phyloP scores from a whole-genome alignment of 2,329 filamentous ascomycete species.

The Trichoderma aggressivum region DNA sequence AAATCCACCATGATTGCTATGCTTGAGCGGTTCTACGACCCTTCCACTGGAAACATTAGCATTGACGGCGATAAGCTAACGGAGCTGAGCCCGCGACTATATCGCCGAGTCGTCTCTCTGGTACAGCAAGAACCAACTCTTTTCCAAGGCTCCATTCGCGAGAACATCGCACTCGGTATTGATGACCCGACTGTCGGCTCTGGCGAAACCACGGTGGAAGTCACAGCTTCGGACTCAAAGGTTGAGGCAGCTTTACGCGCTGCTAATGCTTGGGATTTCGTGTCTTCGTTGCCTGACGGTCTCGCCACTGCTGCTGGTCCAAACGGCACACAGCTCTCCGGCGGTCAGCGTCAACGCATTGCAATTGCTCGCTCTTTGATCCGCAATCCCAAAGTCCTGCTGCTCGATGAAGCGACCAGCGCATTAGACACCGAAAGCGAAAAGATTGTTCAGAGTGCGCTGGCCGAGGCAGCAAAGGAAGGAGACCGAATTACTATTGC shows the following conservation, averaged over 20 bases:
- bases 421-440: slow-evolving; percentile 94
- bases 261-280: slow-evolving; percentile 50
- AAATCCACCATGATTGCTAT: slow-evolving; percentile 60
- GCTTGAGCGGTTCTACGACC: slow-evolving; percentile 45
- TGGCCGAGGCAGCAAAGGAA: slow-evolving; percentile 68
- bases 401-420: slow-evolving; percentile 89
- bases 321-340: slow-evolving; percentile 21
- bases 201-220: slow-evolving; percentile 23
- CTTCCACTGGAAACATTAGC: slow-evolving; percentile 43
- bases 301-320: slow-evolving; percentile 84
- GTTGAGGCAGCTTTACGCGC: slow-evolving; percentile 45
- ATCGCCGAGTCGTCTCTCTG: slow-evolving; percentile 50
- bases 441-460: slow-evolving; percentile 83
- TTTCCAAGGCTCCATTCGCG: slow-evolving; percentile 75
- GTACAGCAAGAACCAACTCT: slow-evolving; percentile 62
- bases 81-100: slow-evolving; percentile 46
- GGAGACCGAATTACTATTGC: slow-evolving; percentile 91
- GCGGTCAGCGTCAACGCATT: slow-evolving; percentile 23
- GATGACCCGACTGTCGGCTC: slow-evolving; percentile 1
- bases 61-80: slow-evolving; percentile 43
- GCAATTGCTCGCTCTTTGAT: slow-evolving; percentile 40
- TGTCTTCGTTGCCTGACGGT: slow-evolving; percentile 84
- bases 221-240: slow-evolving; percentile 31
- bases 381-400: slow-evolving; percentile 88
- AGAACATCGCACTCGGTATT: slow-evolving; percentile 60